Conservation (phyloP, 2,329 filamentous ascomycete species). For the Ceratocystis destructans region DNA sequence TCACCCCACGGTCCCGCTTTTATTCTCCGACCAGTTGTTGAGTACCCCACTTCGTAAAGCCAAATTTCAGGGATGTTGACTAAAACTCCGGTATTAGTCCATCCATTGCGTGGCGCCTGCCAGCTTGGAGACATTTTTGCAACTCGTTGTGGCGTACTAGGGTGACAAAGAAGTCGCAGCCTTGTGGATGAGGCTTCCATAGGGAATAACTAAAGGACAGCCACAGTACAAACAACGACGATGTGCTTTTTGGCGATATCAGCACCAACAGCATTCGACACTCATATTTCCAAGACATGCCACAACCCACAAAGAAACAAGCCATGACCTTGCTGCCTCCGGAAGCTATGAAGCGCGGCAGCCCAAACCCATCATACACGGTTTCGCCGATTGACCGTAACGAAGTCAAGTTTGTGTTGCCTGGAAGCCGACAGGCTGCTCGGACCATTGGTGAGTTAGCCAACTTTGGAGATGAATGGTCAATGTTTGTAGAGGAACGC, state of each 20-base stretch:
- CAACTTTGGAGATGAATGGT: neutral
- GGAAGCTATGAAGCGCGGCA: neutral
- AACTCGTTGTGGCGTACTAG: neutral
- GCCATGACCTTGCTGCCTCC: neutral
- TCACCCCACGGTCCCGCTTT: neutral
- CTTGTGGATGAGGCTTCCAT: neutral
- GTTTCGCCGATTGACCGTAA: neutral
- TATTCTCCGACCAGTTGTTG: neutral
- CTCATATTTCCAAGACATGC: neutral
- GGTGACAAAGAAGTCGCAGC: neutral
- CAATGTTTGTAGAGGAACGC: neutral
- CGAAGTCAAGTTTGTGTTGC: constrained; percentile 17
- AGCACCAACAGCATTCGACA: neutral
- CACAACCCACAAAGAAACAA: neutral
- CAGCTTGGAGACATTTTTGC: neutral
- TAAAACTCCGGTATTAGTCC: constrained; percentile 1
- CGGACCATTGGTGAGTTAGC: neutral
- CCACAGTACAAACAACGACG: neutral
- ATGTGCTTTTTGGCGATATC: neutral
- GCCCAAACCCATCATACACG: neutral
- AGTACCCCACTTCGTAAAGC: neutral
- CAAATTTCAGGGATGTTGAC: neutral
- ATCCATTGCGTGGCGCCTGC: neutral
- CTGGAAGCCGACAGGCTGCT: constrained; percentile 10
- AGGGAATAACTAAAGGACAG: neutral